phyloP scores from a whole-genome alignment of 2,329 filamentous ascomycete species.

The Epichloe elymi region DNA sequence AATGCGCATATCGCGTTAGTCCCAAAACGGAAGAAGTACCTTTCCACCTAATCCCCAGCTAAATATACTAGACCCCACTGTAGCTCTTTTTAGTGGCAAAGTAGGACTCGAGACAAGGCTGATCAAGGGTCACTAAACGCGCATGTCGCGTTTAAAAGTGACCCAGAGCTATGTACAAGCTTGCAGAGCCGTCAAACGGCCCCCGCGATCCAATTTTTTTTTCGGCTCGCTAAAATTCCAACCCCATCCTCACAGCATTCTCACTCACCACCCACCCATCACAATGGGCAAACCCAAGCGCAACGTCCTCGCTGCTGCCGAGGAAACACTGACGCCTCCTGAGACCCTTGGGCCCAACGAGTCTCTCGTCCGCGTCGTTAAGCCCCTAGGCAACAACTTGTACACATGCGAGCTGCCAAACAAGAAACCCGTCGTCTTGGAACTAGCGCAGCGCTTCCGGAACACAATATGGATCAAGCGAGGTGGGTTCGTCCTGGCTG shows the following conservation, averaged over 20 bases:
- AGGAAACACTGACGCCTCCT: conserved; percentile 52
- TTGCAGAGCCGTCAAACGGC: too few relatives aligned
- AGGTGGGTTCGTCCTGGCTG: conserved; percentile 74
- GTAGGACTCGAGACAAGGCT: too few relatives aligned
- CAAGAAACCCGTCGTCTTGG: conserved; percentile 54
- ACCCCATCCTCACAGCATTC: neutral
- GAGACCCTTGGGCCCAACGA: conserved; percentile 46
- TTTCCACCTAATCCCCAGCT: too few relatives aligned
- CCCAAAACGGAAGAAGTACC: too few relatives aligned
- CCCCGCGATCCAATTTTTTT: too few relatives aligned
- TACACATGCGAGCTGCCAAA: conserved; percentile 66
- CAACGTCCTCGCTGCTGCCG: conserved; percentile 62
- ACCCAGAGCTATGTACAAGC: too few relatives aligned
- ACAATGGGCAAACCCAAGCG: conserved; percentile 43
- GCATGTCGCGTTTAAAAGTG: too few relatives aligned
- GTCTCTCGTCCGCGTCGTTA: conserved; percentile 62
- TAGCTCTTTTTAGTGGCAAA: too few relatives aligned
- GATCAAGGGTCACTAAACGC: too few relatives aligned
- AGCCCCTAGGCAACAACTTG: conserved; percentile 78
- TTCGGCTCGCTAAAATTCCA: neutral
- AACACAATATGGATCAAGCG: conserved; percentile 90
- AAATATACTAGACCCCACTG: too few relatives aligned
- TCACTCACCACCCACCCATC: neutral
- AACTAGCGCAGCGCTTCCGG: conserved; percentile 74
- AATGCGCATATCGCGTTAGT: too few relatives aligned